These are phyloP conservation scores for Calcarisporium arbuscula DNA, from an alignment of 2,329 filamentous ascomycete species.

Conservation along the genomic window DNA sequence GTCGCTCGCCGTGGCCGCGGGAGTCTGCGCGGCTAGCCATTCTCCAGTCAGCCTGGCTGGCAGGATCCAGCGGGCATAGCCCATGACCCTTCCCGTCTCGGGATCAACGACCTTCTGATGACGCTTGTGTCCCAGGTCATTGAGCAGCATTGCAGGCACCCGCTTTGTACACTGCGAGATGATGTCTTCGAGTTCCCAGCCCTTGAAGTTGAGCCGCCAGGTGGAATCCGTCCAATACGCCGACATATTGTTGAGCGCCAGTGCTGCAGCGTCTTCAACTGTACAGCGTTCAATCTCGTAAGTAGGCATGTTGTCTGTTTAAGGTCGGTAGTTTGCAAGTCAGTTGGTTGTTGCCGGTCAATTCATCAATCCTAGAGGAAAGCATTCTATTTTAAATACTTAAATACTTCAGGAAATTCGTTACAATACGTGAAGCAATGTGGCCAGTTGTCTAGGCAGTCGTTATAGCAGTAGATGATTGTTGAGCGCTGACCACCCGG, in stretches of 20 bases:
- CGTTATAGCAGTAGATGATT: too few species aligned
- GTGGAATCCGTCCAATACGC: constrained; percentile 3
- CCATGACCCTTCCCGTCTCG: constrained; percentile 14
- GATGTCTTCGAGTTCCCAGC: constrained; percentile 1
- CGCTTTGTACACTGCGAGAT: background rate
- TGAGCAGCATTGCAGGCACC: constrained; percentile 8
- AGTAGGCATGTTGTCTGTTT: constrained; percentile 8
- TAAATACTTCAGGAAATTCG: too few species aligned
- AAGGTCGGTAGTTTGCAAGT: too few species aligned
- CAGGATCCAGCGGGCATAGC: constrained; percentile 17
- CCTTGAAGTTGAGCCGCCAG: background rate
- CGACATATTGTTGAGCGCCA: constrained; percentile 6
- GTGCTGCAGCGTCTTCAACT: background rate
- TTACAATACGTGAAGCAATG: too few species aligned
- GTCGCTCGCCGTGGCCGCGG: too few species aligned
- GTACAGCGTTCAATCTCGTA: constrained; percentile 2
- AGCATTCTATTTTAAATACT: too few species aligned
- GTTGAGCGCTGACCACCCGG: too few species aligned
- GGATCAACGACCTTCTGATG: constrained; percentile 16
- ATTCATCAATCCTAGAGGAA: too few species aligned
- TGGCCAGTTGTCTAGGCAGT: too few species aligned
- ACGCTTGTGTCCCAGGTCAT: constrained; percentile 11
- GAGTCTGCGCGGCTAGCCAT: too few species aligned
- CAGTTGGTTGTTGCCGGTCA: too few species aligned
- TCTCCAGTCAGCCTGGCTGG: constrained; percentile 11